Base-by-base conservation (phyloP, 805 yeast genomes). In the Peterozyma xylosa region DNA sequence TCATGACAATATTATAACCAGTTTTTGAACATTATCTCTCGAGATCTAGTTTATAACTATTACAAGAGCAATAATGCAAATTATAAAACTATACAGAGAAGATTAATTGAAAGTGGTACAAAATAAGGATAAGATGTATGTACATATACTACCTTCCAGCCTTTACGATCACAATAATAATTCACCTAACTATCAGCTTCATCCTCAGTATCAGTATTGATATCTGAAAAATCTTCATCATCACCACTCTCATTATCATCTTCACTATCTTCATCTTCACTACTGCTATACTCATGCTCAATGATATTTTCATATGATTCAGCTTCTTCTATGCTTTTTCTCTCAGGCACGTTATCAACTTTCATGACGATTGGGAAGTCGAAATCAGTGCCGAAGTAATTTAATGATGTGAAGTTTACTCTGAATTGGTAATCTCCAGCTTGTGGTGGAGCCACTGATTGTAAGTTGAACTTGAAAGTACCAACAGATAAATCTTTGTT, bases 361-460 rank as follows among this genome's bases (percentile, higher is more conserved):
- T 74, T 68, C 82, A 90, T 74, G 18, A 67, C 66, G 39, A 87
- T 63, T 9, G 90, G 83, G 48, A 82, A 73, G 50, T 82, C 87
- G 18, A 87, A 59, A 58, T 91, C 97, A 15, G 77, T 64, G 5
- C 96, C 96, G 59, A 86, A 87, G 60, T 87, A 90, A 38, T 85
- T 80, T 42, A 85, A 74, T 44, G 85, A 82, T 56, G 80, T 78
- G 56, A 91, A 61, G 18, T 80, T 64, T 14, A 90, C 67, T 64
- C 89, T 75, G 70, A 86, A 86, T 50, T 77, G 80, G 56, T 66
- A 77, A 36, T 65, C 68, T 37, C 95, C 96, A 14, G 67, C 66
- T 45, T 72, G 72, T 15, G 73, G 73, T n/a, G 98, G 97, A 13
- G 95, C 79, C 38, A 95, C 89, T 40, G 79, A 71, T 7, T 82